A percentile compares a stretch with the other conserved stretches of the same genome.
phyloP scores from a whole-genome alignment of 371 early-diverging fungal species.

The Lichtheimia ornata region DNA sequence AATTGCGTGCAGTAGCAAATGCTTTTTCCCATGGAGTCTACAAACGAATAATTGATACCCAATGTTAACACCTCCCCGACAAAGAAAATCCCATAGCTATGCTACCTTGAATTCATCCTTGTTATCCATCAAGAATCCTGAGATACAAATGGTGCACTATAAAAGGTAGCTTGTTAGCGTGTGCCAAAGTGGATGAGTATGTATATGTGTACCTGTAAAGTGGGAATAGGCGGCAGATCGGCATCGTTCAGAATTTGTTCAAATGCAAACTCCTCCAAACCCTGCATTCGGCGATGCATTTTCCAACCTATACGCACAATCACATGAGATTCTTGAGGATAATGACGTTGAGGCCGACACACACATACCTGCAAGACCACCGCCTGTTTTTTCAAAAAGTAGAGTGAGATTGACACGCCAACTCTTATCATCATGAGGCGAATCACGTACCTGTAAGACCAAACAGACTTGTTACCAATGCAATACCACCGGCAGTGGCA shows the following conservation, averaged over 20 bases:
- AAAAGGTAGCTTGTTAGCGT: neutral
- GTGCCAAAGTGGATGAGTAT: neutral
- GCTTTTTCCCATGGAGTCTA: slow-evolving; percentile 58
- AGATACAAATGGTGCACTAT: slow-evolving; percentile 63
- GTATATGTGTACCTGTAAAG: slow-evolving; percentile 48
- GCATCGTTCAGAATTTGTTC: slow-evolving; percentile 55
- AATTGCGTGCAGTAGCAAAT: slow-evolving; percentile 34
- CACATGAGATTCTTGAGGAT: neutral
- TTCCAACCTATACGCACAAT: slow-evolving; percentile 38
- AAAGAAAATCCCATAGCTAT: too few species aligned
- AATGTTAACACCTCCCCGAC: slow-evolving; percentile 20
- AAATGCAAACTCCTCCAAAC: slow-evolving; percentile 61
- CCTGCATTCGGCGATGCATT: slow-evolving; percentile 52
- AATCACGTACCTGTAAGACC: slow-evolving; percentile 49
- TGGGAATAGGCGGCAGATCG: slow-evolving; percentile 59
- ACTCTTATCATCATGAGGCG: too few species aligned
- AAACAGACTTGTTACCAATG: slow-evolving; percentile 64
- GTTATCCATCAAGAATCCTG: slow-evolving; percentile 60
- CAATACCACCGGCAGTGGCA: slow-evolving; percentile 64
- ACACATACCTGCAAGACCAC: slow-evolving; percentile 57
- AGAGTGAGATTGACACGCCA: too few species aligned
- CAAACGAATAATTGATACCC: neutral
- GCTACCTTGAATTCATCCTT: slow-evolving; percentile 26
- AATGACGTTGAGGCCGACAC: too few species aligned
- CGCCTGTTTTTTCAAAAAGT: slow-evolving; percentile 31